Evolutionary conservation across 768 basidiomycete genomes (phyloP), one percentile per base, ranked within the genome.

Genomic region (Leccinum boreale): DNA sequence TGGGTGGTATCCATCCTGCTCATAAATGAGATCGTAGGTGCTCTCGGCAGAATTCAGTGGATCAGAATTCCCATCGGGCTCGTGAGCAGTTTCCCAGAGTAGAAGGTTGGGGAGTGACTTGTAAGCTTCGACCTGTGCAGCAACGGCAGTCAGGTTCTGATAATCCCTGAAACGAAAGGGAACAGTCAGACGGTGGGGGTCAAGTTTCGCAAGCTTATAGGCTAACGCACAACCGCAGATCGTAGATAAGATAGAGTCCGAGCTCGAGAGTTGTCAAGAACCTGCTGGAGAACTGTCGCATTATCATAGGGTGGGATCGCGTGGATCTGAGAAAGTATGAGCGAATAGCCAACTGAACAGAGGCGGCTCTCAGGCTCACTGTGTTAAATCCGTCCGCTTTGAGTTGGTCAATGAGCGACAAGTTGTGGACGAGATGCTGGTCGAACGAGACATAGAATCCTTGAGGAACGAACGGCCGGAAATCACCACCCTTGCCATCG

Each of bases 401-500:
- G 45, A 90, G 75, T 52, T 79, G 77, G 54, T 85, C 73, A 45
- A 88, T 74, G 5, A 79, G 68, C 1, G 84, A 67, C 46, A 81
- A 64, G 65, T 90, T 84, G 7, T 73, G 65, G 2, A 73, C 78
- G 15, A 90, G 72, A 57, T 84, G 85, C 15, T 70, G 68, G 42
- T 79, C 81, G 49, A 87, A 86, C 5, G 77, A 69, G 0, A 89
- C 84, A 62, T 90, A 92, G 70, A 88, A 92, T 0, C 90, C 90
- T 47, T 89, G 80, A 0, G 91, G 89, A 56, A 92, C 69, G 12
- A 86, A 70, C 0, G 79, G 72, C 58, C 76, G 65, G 58, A 72
- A 72, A 2, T 28, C 19, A 1, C 63, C 56, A 19, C 65, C 65
- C 6, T 59, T 65, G 19, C 60, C 59, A 50, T 63, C 33, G 5